Evolutionary conservation across 768 basidiomycete species (phyloP).

Genomic region (Collybia nuda): DNA sequence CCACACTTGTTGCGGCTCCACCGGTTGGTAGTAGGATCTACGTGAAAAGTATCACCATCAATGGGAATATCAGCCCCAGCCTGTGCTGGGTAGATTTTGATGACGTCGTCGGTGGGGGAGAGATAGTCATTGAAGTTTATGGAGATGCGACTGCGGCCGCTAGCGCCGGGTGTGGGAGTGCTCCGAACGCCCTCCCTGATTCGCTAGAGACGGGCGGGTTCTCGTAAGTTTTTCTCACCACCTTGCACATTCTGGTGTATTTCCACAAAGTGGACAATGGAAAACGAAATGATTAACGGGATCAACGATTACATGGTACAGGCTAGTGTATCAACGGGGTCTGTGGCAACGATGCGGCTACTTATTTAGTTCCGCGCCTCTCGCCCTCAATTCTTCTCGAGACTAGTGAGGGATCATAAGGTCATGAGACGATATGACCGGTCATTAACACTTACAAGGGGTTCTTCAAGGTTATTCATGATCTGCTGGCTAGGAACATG

Average conservation of each 20-base stretch:
- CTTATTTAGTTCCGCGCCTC: constrained; percentile 46
- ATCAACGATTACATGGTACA: too few species aligned
- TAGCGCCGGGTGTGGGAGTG: constrained; percentile 36
- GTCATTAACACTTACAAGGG: constrained; percentile 35
- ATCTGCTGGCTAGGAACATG: constrained; percentile 45
- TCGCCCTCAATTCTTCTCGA: constrained; percentile 48
- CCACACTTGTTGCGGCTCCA: constrained; percentile 33
- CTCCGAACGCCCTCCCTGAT: constrained; percentile 30
- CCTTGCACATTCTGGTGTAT: not conserved
- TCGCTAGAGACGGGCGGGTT: constrained; percentile 42
- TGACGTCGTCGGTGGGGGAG: constrained; percentile 43
- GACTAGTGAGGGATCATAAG: constrained; percentile 30
- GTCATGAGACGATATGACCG: not conserved
- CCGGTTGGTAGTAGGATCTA: constrained; percentile 38
- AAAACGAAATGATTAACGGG: too few species aligned
- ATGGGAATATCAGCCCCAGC: constrained; percentile 33
- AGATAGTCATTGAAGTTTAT: constrained; percentile 44
- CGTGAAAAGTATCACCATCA: constrained; percentile 43
- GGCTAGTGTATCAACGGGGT: too few species aligned
- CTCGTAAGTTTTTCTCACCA: not conserved
- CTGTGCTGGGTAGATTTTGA: constrained; percentile 45
- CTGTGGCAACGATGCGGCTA: not conserved
- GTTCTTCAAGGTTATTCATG: constrained; percentile 43
- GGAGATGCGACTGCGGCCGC: constrained; percentile 32
- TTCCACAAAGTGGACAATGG: too few species aligned